Base-by-base conservation (phyloP, 192 early-diverging fungal genomes). In the Gamsiella multidivaricata region DNA sequence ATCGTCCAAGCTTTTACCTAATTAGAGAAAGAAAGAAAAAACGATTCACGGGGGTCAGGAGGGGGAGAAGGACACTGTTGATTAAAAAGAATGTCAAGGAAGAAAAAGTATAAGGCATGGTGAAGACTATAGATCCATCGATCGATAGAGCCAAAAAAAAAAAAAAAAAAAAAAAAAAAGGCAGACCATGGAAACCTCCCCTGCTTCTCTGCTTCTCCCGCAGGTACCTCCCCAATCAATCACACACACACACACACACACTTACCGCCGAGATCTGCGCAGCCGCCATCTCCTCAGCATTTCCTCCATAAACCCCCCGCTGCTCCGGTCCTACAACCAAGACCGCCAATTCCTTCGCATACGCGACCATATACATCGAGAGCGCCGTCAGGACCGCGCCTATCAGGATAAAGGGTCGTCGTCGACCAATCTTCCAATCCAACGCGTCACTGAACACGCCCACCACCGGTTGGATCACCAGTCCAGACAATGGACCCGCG, bases 321-420 rank as follows among this genome's bases (percentile, higher is more conserved):
- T 25, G 15, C 14, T 36, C 14, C 14, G 50, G 23, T 66, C 54
- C 42, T 43, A 76, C 32, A 46, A 80, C 50, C 11, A 31, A 4
- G 20, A 33, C 18, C 29, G 85, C 88, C 6, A 94, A 65, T 80
- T 94, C 93, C 25, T 82, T 81, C 2, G 92, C 85, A 85, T 91
- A 95, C 0, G 93, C 94, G 52, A 96, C 86, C 47, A 90, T 82
- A 11, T 81, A 41, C 61, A 94, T 89, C 4, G 91, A 92, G 7
- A 88, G 18, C n/a, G 91, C 78, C 8, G 92, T 88, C 28, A 90
- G 59, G 1, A 81, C 34, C 7, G 88, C 90, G 5, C 93, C 87
- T 22, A 81, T 82, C 20, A 96, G 69, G 46, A 97, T 95, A 78
- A 91, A 97, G 1, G 95, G 96, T 50, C 95, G 84, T 46, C 96